Evolutionary conservation across 306 rosid species (phyloP), one percentile per base, ranked within the genome.

Genomic region (Oemleria cerasiformis): DNA sequence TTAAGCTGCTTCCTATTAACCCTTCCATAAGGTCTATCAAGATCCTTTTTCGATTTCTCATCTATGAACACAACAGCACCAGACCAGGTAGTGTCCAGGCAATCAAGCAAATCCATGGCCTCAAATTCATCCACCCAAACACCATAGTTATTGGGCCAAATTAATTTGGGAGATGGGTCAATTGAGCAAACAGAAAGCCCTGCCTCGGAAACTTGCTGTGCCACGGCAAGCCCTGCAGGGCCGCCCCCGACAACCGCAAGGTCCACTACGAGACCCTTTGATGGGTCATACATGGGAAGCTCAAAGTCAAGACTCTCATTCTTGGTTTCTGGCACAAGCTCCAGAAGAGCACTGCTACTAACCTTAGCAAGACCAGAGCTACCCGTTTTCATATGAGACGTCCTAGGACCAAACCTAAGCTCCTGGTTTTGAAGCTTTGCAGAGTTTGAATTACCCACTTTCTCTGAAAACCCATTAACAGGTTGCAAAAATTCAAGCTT

Each of bases 51-150:
- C 0, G 88, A 65, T 14, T 89, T 68, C 4, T 89, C 95, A 47
- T 89, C 85, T 61, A 82, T 79, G 66, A 23, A 89, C 75, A 94
- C 99, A 75, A 85, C 92, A 10, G 99, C 99, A 65, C 97, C 99
- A 1, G 97, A 85, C 97, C 97, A 94, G 30, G 97, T 94, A 47
- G 92, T 88, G 79, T 94, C 99, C 42, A 94, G 96, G 76, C 99
- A 94, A 72, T 94, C 99, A 40, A 94, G 92, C 74, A 94, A 80
- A 79, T 89, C 97, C 99, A 94, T 86, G 68, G 92, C 90, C 77
- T 94, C 97, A 78, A 94, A 94, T 67, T 94, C 99, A 84, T 94
- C 97, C 63, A 94, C 99, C 99, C 99, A 94, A 85, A 94, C 99
- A 42, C 99, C 99, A 78, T 94, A 94, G 74, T 91, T 94, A 72